Evolutionary conservation across 1,284 basidiomycete species (phyloP).

Genomic region (Stygiomarasmius scandens): DNA sequence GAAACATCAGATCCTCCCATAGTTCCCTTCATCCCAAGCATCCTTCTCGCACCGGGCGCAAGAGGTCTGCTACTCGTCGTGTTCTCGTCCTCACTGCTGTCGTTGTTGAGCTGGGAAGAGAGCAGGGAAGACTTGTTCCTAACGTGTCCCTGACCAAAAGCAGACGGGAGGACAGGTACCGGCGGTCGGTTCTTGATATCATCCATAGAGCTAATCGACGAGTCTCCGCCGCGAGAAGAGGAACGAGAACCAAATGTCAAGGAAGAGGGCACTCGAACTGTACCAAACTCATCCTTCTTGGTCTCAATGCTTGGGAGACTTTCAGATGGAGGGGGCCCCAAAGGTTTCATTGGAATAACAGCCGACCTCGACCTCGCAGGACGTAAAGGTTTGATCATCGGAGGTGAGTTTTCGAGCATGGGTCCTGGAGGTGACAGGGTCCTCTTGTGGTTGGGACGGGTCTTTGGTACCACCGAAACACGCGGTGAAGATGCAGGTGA

Average conservation of each 20-base stretch:
- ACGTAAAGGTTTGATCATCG: constrained; percentile 60
- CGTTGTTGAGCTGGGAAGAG: constrained; percentile 15
- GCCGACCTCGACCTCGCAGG: constrained; percentile 43
- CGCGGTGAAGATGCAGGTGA: constrained; percentile 9
- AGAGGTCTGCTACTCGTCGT: constrained; percentile 38
- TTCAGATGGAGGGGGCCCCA: constrained; percentile 23
- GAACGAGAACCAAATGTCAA: constrained; percentile 54
- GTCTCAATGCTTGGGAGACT: constrained; percentile 9
- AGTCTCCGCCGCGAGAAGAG: constrained; percentile 32
- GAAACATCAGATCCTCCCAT: constrained; percentile 59
- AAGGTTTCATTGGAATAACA: constrained; percentile 20
- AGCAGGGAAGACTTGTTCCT: constrained; percentile 41
- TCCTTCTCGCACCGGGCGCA: constrained; percentile 50
- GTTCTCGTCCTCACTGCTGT: constrained; percentile 25
- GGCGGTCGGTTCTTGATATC: constrained; percentile 29
- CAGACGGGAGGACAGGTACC: constrained; percentile 55
- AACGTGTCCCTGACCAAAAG: constrained; percentile 31
- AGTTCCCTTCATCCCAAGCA: constrained; percentile 64
- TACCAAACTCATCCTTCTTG: constrained; percentile 15
- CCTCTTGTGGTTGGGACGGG: constrained; percentile 45
- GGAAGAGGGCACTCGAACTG: constrained; percentile 40
- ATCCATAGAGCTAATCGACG: constrained; percentile 27
- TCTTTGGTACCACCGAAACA: constrained; percentile 10
- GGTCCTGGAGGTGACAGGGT: constrained; percentile 56
- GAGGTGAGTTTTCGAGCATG: constrained; percentile 40